Base-by-base conservation (phyloP, 106 monocot species). In the Ottelia alismoides region DNA sequence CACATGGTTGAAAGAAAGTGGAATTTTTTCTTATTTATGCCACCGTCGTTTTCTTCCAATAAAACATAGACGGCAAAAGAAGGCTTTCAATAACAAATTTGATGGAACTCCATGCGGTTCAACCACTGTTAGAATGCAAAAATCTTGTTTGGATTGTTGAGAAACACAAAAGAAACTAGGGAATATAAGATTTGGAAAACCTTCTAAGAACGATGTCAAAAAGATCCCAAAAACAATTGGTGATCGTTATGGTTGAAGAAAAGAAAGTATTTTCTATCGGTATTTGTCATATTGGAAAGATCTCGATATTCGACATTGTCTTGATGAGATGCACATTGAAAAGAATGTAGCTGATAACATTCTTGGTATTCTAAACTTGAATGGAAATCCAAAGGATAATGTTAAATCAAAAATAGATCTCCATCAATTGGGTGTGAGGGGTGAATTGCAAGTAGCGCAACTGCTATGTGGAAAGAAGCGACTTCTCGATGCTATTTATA, bases 261-360 rank as follows among this genome's bases (percentile, higher is more conserved):
- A n/a, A n/a, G n/a, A n/a, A n/a, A n/a, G n/a, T n/a, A n/a, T n/a
- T n/a, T n/a, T n/a, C n/a, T n/a, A n/a, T n/a, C n/a, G n/a, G n/a
- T n/a, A n/a, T n/a, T n/a, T n/a, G n/a, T n/a, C n/a, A n/a, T n/a
- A n/a, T n/a, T n/a, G n/a, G n/a, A n/a, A n/a, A n/a, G n/a, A n/a
- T n/a, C n/a, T n/a, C n/a, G n/a, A n/a, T n/a, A n/a, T n/a, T n/a
- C n/a, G n/a, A n/a, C n/a, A n/a, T n/a, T n/a, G n/a, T n/a, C n/a
- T n/a, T n/a, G n/a, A n/a, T n/a, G n/a, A n/a, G n/a, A n/a, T n/a
- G n/a, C n/a, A n/a, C n/a, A n/a, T 11, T 29, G 3, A 54, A 18
- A 54, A 54, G 17, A 54, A 28, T 54, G 28, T 54, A 0, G 3
- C 14, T 28, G 54, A 54, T 19, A 54, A 54, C 25, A 54, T 54